phyloP scores from a whole-genome alignment of 2,329 filamentous ascomycete genomes.

The Fusarium heterosporum region DNA sequence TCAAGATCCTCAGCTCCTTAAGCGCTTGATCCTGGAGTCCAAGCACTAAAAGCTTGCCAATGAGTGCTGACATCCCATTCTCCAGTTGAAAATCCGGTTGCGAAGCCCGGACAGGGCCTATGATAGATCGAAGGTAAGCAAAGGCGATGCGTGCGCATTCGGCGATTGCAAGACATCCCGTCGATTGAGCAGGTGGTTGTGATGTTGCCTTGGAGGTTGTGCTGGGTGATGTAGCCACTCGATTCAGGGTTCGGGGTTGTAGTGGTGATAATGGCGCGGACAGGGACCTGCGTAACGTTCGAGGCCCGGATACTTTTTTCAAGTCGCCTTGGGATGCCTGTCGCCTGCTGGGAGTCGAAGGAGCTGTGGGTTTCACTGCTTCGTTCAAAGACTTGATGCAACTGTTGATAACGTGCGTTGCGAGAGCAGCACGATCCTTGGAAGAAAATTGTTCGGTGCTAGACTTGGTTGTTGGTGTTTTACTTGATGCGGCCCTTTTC shows the following conservation, averaged over 20 bases:
- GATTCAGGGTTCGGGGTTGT: constrained; percentile 70
- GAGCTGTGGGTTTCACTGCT: constrained; percentile 64
- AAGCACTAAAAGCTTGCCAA: constrained; percentile 73
- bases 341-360: constrained; percentile 49
- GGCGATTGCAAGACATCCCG: constrained; percentile 66
- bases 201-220: constrained; percentile 52
- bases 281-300: constrained; percentile 64
- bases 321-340: constrained; percentile 52
- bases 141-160: constrained; percentile 79
- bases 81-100: constrained; percentile 77
- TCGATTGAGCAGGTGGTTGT: constrained; percentile 50
- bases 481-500: constrained; percentile 34
- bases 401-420: constrained; percentile 78
- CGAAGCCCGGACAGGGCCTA: constrained; percentile 64
- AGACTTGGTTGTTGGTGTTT: constrained; percentile 29
- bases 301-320: constrained; percentile 53
- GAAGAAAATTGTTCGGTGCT: constrained; percentile 46
- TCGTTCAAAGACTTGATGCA: constrained; percentile 77
- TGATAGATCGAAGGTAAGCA: constrained; percentile 68
- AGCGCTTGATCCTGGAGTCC: constrained; percentile 75
- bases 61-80: constrained; percentile 76
- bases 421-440: constrained; percentile 73
- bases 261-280: constrained; percentile 71
- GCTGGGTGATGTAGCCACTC: constrained; percentile 66
- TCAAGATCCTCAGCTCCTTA: constrained; percentile 75